A percentile compares a stretch with the other conserved stretches of the same genome.
Evolutionary conservation across 331 rosid genomes (phyloP).

Genomic region (Spiraea crenata): DNA sequence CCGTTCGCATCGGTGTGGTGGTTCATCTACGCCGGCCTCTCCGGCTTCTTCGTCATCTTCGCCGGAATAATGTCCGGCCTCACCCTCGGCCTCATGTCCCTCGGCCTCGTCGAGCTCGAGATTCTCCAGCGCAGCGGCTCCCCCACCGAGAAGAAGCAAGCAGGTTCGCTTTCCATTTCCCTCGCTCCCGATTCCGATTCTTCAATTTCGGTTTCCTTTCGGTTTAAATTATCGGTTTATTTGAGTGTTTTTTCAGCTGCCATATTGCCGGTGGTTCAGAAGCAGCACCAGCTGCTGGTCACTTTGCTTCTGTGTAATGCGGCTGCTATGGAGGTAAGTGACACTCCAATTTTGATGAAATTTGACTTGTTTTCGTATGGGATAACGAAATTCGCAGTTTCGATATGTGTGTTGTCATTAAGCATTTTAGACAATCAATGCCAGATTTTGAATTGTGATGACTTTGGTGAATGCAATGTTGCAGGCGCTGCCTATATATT

Average conservation of each 20-base stretch:
- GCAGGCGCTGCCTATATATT: constrained; percentile 94
- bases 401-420: neutral
- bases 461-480: constrained; percentile 33
- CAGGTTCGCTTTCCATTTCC: constrained; percentile 57
- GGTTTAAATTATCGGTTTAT: neutral
- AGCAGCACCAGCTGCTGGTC: constrained; percentile 95
- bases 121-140: constrained; percentile 90
- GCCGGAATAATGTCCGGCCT: constrained; percentile 98
- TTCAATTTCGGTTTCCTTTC: neutral
- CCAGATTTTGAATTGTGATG: constrained; percentile 2
- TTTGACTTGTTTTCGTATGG: constrained; percentile 6
- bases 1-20: constrained; percentile 67
- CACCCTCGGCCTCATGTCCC: constrained; percentile 97
- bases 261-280: constrained; percentile 90
- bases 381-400: neutral
- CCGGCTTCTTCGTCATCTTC: constrained; percentile 60
- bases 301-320: constrained; percentile 95
- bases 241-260: constrained; percentile 36
- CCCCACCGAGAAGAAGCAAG: constrained; percentile 78
- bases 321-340: constrained; percentile 80
- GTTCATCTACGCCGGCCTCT: constrained; percentile 74
- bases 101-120: constrained; percentile 92
- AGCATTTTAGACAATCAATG: neutral
- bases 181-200: neutral
- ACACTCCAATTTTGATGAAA: neutral